These are phyloP conservation scores for Ajuga chamaepitys DNA, from an alignment of 257 asterid species.

Conservation along the genomic window DNA sequence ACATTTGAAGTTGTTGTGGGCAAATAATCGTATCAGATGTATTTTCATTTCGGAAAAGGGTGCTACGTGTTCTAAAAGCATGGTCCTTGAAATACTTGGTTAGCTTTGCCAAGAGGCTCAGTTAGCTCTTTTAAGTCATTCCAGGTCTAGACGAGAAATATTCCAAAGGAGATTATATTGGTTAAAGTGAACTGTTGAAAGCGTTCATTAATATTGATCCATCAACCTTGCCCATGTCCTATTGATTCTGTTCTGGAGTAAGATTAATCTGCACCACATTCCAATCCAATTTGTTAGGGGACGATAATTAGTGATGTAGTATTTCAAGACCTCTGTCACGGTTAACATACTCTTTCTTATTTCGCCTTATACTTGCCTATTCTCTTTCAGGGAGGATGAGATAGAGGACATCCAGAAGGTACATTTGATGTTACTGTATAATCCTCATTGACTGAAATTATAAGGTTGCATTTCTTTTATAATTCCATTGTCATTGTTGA, in stretches of 20 bases:
- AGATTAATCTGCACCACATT: neutral
- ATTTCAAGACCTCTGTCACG: neutral
- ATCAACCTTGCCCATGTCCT: neutral
- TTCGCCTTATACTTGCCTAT: slow-evolving; percentile 10
- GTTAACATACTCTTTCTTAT: too few species aligned
- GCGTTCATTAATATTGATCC: neutral
- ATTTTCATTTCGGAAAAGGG: neutral
- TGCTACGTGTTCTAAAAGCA: neutral
- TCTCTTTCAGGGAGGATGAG: slow-evolving; percentile 86
- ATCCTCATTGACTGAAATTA: slow-evolving; percentile 3
- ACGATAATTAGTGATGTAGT: neutral
- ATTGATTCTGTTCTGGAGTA: neutral
- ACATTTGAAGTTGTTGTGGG: neutral
- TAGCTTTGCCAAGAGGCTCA: neutral
- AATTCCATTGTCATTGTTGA: slow-evolving; percentile 18
- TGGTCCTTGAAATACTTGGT: neutral
- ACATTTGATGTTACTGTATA: slow-evolving; percentile 16
- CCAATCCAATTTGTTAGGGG: neutral
- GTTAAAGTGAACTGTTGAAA: neutral
- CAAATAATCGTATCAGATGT: neutral
- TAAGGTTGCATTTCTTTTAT: neutral
- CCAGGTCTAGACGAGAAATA: neutral
- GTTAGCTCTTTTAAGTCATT: neutral
- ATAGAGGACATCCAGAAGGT: slow-evolving; percentile 99
- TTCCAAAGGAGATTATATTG: neutral